Conservation (phyloP, 768 basidiomycete species). For the Amanita subjunquillea region DNA sequence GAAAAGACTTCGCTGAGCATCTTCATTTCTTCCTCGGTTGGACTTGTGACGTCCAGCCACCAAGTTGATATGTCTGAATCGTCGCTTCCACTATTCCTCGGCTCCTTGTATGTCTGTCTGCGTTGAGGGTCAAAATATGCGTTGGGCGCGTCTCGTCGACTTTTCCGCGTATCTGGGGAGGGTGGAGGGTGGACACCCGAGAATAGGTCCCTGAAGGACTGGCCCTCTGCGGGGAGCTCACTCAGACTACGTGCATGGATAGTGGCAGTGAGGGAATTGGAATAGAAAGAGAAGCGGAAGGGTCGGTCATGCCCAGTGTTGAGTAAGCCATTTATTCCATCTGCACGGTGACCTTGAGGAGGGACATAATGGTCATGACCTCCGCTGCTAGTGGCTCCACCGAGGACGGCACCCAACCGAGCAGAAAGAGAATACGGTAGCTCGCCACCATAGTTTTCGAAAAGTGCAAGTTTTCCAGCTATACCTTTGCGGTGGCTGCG, state of each 20-base stretch:
- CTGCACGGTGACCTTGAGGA: slow-evolving; percentile 14
- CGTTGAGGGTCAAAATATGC: not conserved
- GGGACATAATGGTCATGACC: slow-evolving; percentile 5
- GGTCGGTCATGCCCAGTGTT: slow-evolving; percentile 71
- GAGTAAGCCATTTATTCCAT: slow-evolving; percentile 18
- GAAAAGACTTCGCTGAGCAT: slow-evolving; percentile 94
- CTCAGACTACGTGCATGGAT: slow-evolving; percentile 90
- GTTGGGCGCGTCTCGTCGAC: not conserved
- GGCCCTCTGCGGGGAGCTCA: slow-evolving; percentile 90
- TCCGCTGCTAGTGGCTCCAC: slow-evolving; percentile 10
- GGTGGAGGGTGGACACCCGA: slow-evolving; percentile 29
- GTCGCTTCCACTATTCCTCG: not conserved
- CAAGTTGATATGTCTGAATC: slow-evolving; percentile 76
- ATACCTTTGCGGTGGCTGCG: slow-evolving; percentile 47
- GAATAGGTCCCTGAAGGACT: slow-evolving; percentile 89
- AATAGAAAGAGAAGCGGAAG: slow-evolving; percentile 98
- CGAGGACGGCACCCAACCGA: slow-evolving; percentile 18
- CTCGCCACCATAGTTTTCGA: slow-evolving; percentile 54
- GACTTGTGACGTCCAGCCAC: slow-evolving; percentile 93
- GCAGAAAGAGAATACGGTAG: slow-evolving; percentile 36
- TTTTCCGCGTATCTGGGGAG: not conserved
- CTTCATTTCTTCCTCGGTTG: slow-evolving; percentile 98
- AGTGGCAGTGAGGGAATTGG: slow-evolving; percentile 82
- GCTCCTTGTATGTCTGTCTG: not conserved
- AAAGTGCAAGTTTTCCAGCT: slow-evolving; percentile 84